Base-by-base conservation (phyloP, 2,329 filamentous ascomycete species). In the Colletotrichum trifolii region DNA sequence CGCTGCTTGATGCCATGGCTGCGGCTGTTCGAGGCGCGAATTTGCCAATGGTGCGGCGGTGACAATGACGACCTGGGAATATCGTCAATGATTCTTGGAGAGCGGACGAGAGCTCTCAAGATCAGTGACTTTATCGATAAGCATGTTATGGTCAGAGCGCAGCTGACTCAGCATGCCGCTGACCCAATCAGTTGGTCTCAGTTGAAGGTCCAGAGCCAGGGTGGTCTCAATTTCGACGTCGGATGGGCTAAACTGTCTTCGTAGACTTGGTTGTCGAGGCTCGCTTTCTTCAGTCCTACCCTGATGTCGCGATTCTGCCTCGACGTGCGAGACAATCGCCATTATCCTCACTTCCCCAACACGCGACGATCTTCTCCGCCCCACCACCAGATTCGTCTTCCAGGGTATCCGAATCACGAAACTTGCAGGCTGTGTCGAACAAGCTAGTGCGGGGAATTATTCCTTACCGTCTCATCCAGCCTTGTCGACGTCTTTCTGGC, bases 91-190 rank as follows among this genome's bases (percentile, higher is more conserved):
- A 47, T 62, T 40, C 48, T 53, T 54, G 25, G 43, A n/a, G 40
- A 11, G 39, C 42, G 55, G 42, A 46, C n/a, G 13, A 33, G 12
- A 17, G 33, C 25, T n/a, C 12, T 34, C 39, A 50, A 13, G 48
- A 47, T 39, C 10, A 55, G 62, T 64, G 64, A 66, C 48, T 34
- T 52, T 64, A 64, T 66, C 64, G 63, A 66, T 66, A 66, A 66
- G 57, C 25, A 40, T 2, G 13, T 38, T 2, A 11, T 53, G 60
- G 43, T 49, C 53, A 42, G 17, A 45, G 34, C 12, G 50, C n/a
- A 0, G 54, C n/a, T 66, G 64, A 66, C 53, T 66, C n/a, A 66
- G 64, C 64, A 7, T 0, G 8, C 13, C 15, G 39, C n/a, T 36
- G 42, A 45, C 34, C 63, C 63, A 66, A 66, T 66, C 54, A 62